Evolutionary conservation across 495 filamentous ascomycete species (phyloP), one percentile per base, ranked within the genome.

Genomic region (Annulohypoxylon stygium): DNA sequence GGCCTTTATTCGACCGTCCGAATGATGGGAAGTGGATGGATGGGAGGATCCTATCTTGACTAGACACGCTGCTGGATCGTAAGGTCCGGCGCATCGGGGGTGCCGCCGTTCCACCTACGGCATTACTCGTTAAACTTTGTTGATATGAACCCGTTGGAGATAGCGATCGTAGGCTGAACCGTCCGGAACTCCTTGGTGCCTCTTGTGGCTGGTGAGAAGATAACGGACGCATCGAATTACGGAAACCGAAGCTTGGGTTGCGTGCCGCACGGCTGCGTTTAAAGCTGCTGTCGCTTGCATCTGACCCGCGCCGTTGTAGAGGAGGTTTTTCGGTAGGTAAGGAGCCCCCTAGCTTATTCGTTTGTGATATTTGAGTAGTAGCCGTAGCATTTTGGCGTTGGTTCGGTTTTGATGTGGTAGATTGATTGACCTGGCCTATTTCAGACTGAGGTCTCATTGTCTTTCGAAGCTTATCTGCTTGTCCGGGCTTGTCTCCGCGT

Each of bases 271-370:
- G 80, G 18, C 51, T 75, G 2, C 84, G 82, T 48, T 82, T 84
- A 48, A 86, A 86, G 68, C 84, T 86, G 70, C 83, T 86, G 50
- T 86, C 84, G 66, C 84, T 86, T 33, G 75, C 79, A 25, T 82
- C 80, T 4, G 84, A 86, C 8, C 75, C 84, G 9, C 79, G 84
- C 5, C 83, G 79, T 67, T 75, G 76, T 6, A 82, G 59, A 7
- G 54, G 14, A 7, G 76, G 66, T n/a, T 63, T 69, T 3, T 51
- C 34, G 59, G 51, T 65, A 58, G 63, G 65, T 50, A 73, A 45
- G 61, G 75, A 59, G 59, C 53, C 67, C 69, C 10, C 33, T 2
- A 62, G n/a, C 47, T 50, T 61, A n/a, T 51, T 33, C 10, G 20
- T 30, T 34, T 53, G 20, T 4, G 34, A 61, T 51, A 70, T 18